Evolutionary conservation across 2,329 filamentous ascomycete species (phyloP), one percentile per base, ranked within the genome.

Genomic region (Neonectria magnoliae): DNA sequence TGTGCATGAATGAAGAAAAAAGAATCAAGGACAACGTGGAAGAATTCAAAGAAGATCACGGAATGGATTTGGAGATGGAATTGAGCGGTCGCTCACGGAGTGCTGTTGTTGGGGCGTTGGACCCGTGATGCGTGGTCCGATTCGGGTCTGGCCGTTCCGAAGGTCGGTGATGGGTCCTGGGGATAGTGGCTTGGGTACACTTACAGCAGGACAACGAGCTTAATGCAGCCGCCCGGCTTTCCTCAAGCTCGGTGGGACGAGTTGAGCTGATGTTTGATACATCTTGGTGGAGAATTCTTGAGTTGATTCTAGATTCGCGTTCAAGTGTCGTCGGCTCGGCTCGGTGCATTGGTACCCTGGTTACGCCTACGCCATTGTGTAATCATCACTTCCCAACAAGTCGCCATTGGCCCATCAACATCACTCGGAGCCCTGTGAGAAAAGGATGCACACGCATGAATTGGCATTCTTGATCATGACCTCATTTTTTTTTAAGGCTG

Each of bases 401-500:
- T 33, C 52, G 25, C 10, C 14, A 6, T 42, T 22, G 38, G 6
- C 16, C 8, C 9, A 2, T 58, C 42, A 52, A 59, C 31, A 8
- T 25, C 5, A 50, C 9, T 54, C n/a, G 16, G 27, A 31, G n/a
- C 48, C 36, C 48, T 50, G 13, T 33, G n/a, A 18, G 48, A 7
- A 69, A 69, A 54, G 51, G 45, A 14, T 57, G 41, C 56, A 52
- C 50, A 58, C 47, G 38, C 50, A 62, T n/a, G 60, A 36, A 22
- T 58, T 47, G 51, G 51, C 16, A 60, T 70, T 67, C 59, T 74
- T 76, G 73, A 77, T 78, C 76, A 77, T 79, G 78, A 77, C 77
- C 78, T 79, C 77, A 72, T 79, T 78, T 77, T 76, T 76, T 76
- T 71, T 64, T 71, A 65, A 73, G 73, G 72, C 74, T 75, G 72